Conservation (phyloP, 331 rosid species). For the Malus hybrid region DNA sequence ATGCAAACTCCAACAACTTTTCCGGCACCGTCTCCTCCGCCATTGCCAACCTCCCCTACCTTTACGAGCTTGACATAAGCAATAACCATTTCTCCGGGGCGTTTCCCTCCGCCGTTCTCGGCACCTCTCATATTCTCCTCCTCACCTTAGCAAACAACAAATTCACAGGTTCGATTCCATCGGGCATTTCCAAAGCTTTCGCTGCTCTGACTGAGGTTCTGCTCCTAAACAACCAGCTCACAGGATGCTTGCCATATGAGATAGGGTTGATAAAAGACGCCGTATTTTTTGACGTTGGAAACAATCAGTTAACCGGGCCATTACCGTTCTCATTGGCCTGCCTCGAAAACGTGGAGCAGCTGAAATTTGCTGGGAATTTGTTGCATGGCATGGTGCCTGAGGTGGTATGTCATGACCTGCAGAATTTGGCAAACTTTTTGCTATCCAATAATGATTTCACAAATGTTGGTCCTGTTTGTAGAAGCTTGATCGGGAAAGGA, state of each 20-base stretch:
- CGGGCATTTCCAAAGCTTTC: constrained; percentile 44
- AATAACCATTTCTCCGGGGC: constrained; percentile 73
- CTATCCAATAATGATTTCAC: constrained; percentile 52
- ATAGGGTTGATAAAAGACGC: constrained; percentile 57
- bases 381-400: constrained; percentile 77
- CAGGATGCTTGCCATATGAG: constrained; percentile 80
- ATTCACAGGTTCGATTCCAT: constrained; percentile 71
- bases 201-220: constrained; percentile 54
- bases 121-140: constrained; percentile 47
- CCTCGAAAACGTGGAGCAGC: constrained; percentile 46
- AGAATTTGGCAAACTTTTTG: constrained; percentile 52
- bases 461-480: constrained; percentile 59
- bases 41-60: constrained; percentile 52
- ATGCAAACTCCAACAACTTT: constrained; percentile 83
- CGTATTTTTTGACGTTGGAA: constrained; percentile 53
- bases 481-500: constrained; percentile 56
- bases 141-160: constrained; percentile 82
- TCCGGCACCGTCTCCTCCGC: constrained; percentile 50
- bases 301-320: constrained; percentile 73
- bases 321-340: constrained; percentile 69
- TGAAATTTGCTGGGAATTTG: constrained; percentile 51
- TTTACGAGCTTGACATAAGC: constrained; percentile 79
- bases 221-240: constrained; percentile 50
- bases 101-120: constrained; percentile 58
- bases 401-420: constrained; percentile 41